phyloP scores from a whole-genome alignment of 2,329 filamentous ascomycete species.

The Gyromitra esculenta region DNA sequence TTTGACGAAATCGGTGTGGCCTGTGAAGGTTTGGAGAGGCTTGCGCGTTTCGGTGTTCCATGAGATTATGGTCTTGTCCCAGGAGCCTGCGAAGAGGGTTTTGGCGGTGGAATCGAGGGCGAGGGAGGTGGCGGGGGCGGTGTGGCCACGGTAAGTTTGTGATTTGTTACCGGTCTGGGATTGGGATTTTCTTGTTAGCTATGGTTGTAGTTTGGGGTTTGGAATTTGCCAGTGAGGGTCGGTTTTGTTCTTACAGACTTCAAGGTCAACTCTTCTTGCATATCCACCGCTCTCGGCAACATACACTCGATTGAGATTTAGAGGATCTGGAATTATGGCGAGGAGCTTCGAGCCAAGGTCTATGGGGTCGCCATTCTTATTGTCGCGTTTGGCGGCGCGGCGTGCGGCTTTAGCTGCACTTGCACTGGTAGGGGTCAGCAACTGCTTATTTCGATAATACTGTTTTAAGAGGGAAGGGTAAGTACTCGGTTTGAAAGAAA shows the following conservation, averaged over 20 bases:
- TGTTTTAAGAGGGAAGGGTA: constrained; percentile 51
- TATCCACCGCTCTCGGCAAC: constrained; percentile 88
- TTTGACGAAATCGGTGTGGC: constrained; percentile 93
- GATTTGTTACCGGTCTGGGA: constrained; percentile 35
- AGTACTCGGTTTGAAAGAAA: constrained; percentile 93
- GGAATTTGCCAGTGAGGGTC: not conserved
- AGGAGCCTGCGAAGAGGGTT: constrained; percentile 84
- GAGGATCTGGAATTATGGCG: constrained; percentile 74
- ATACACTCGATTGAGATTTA: constrained; percentile 71
- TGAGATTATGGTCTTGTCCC: constrained; percentile 92
- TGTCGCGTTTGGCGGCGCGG: constrained; percentile 78
- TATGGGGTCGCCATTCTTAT: constrained; percentile 84
- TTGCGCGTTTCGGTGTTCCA: constrained; percentile 74
- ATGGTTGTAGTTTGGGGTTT: not conserved
- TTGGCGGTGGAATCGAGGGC: constrained; percentile 69
- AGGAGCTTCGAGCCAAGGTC: constrained; percentile 85
- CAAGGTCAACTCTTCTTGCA: constrained; percentile 76
- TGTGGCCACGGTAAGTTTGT: constrained; percentile 67
- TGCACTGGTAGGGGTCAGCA: constrained; percentile 32
- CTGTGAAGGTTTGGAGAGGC: constrained; percentile 71
- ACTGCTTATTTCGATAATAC: constrained; percentile 51
- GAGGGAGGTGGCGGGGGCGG: constrained; percentile 81
- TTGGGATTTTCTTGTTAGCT: constrained; percentile 41
- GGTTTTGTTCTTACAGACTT: constrained; percentile 69
- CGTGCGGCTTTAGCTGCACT: constrained; percentile 60